A percentile compares a stretch with the other conserved stretches of the same genome.
Conservation (phyloP, 345 rosid genomes). For the Syzygium jambos region DNA sequence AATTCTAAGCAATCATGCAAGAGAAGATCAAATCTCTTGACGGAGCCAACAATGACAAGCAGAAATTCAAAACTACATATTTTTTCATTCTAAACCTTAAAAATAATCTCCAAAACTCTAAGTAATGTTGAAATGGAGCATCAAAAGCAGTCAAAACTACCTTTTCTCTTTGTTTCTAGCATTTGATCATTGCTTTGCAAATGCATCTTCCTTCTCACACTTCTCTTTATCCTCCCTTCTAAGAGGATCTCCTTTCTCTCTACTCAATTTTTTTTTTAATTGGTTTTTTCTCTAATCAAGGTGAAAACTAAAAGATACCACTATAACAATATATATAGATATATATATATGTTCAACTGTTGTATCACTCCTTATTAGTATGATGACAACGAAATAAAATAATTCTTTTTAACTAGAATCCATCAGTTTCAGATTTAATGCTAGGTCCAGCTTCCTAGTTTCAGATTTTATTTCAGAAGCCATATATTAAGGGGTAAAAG, state of each 20-base stretch:
- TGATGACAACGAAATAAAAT: not conserved
- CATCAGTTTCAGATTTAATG: not conserved
- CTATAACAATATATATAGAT: not conserved
- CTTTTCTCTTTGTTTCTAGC: not conserved
- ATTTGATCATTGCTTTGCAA: not conserved
- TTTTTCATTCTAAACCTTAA: not conserved
- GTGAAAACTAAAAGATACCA: not conserved
- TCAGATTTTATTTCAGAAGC: not conserved
- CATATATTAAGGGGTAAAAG: not conserved
- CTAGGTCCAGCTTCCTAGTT: not conserved
- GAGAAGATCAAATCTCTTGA: not conserved
- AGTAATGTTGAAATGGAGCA: not conserved
- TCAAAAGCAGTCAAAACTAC: not conserved
- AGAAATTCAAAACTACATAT: not conserved
- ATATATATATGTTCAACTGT: not conserved
- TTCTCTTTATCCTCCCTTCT: not conserved
- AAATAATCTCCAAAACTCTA: not conserved
- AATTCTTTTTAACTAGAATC: not conserved
- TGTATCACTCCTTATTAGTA: not conserved
- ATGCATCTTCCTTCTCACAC: not conserved
- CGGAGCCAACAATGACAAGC: not conserved
- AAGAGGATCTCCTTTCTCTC: not conserved
- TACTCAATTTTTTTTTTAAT: not conserved
- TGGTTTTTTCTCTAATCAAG: not conserved
- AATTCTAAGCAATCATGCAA: not conserved